Evolutionary conservation across 2,329 filamentous ascomycete species (phyloP), one percentile per base, ranked within the genome.

Genomic region (Fusarium sp.): DNA sequence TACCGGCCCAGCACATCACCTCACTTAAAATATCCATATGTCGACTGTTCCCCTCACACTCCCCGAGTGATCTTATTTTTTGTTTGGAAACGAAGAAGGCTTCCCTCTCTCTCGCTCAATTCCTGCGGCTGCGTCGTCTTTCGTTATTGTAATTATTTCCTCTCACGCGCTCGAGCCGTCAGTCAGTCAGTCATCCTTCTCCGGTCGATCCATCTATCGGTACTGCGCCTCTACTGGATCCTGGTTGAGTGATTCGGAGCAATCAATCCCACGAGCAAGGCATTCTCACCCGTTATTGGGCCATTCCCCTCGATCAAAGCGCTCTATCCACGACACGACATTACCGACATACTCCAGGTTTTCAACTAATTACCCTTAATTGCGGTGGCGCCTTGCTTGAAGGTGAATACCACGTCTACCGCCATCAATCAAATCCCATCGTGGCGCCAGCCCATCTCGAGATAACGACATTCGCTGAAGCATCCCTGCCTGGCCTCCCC

Each of bases 21-120:
- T 74, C 71, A 72, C 68, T 74, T 72, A 69, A 72, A 61, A 58
- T 69, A 47, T 47, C 43, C 43, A 47, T 47, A 63, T 69, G 68
- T 66, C 45, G 65, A 50, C 65, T 61, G 58, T 63, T 33, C 68
- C 60, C 52, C 30, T 64, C 65, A 69, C 63, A 71, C 60, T 63
- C 72, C 65, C 61, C 63, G 61, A 73, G 57, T 59, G 65, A 56
- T 65, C 65, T 58, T 40, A 33, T 43, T 66, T 61, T 56, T 71
- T 43, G 43, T 59, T 54, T 40, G 50, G 60, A 43, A 65, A 74
- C 63, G 56, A 47, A 43, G 35, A 58, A 58, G 54, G 35, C 32
- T 30, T 58, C 54, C 40, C 40, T 58, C 54, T 58, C 66, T 70
- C 45, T 32, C 61, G 50, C 68, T 73, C 68, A 56, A 43, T 63